Conservation (phyloP, 129 eudicot species). For the Cynara cardunculus region DNA sequence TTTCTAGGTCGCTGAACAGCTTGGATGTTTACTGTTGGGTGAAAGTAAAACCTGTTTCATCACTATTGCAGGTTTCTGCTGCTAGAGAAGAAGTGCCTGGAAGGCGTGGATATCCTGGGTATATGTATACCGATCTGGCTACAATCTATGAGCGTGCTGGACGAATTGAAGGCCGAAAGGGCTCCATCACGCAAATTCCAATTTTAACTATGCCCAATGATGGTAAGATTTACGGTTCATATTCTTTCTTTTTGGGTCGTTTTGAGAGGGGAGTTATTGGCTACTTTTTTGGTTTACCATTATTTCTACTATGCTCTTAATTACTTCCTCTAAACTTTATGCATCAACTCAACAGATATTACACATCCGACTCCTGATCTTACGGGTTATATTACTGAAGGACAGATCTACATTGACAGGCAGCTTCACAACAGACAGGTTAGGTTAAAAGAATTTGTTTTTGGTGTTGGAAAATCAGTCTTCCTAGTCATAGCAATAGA, state of each 20-base stretch:
- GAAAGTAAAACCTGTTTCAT: background rate
- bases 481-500: background rate
- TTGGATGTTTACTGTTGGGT: too few relatives aligned
- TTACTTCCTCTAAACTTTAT: background rate
- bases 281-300: background rate
- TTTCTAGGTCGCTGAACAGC: too few relatives aligned
- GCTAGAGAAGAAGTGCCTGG: constrained; percentile 99
- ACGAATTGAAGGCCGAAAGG: constrained; percentile 93
- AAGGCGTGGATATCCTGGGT: constrained; percentile 99
- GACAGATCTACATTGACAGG: constrained; percentile 94
- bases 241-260: background rate
- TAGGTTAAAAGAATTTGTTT: background rate
- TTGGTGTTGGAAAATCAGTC: background rate
- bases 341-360: constrained; percentile 56
- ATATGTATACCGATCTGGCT: constrained; percentile 98
- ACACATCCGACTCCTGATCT: constrained; percentile 99
- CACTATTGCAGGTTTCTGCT: constrained; percentile 73
- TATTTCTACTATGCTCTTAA: background rate
- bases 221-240: constrained; percentile 38
- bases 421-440: constrained; percentile 98
- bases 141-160: constrained; percentile 99
- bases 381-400: constrained; percentile 98
- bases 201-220: constrained; percentile 97
- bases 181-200: constrained; percentile 97
- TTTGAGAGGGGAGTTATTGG: background rate